phyloP scores from a whole-genome alignment of 768 basidiomycete genomes.

The Tephrocybe sp. region DNA sequence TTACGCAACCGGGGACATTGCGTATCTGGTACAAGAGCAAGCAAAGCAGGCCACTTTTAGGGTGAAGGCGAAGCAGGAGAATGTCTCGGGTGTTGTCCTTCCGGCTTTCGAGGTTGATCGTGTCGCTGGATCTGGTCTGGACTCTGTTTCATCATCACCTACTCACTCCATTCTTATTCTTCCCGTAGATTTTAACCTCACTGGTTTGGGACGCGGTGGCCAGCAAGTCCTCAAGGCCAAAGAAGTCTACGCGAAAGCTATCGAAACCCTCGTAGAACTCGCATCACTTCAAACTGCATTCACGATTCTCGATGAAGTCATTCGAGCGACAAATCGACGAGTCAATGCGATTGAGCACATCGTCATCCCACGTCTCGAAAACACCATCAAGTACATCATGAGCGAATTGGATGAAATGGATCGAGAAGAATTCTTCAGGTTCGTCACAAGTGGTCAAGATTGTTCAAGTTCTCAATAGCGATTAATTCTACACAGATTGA shows the following conservation, averaged over 20 bases:
- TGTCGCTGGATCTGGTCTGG: slow-evolving; percentile 74
- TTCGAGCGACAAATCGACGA: slow-evolving; percentile 97
- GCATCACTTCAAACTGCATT: slow-evolving; percentile 98
- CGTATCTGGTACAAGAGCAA: slow-evolving; percentile 96
- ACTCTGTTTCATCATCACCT: neutral
- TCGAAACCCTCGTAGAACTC: slow-evolving; percentile 95
- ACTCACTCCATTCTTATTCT: slow-evolving; percentile 1
- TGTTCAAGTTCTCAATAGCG: neutral
- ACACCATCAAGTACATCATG: slow-evolving; percentile 97
- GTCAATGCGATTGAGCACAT: slow-evolving; percentile 99
- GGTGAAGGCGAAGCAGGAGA: slow-evolving; percentile 95
- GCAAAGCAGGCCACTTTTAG: slow-evolving; percentile 89
- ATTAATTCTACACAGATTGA: slow-evolving; percentile 54
- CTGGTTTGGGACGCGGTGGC: slow-evolving; percentile 94
- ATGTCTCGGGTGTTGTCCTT: slow-evolving; percentile 94
- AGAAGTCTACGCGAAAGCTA: slow-evolving; percentile 96
- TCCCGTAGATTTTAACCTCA: slow-evolving; percentile 86
- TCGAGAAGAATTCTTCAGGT: slow-evolving; percentile 93
- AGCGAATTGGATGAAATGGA: slow-evolving; percentile 99
- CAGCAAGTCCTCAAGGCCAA: slow-evolving; percentile 95
- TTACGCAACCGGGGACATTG: slow-evolving; percentile 95
- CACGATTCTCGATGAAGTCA: slow-evolving; percentile 97
- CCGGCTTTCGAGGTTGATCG: slow-evolving; percentile 95
- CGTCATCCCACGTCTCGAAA: slow-evolving; percentile 92
- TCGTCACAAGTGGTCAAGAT: slow-evolving; percentile 15